These are phyloP conservation scores for Ogataea corticis DNA, from an alignment of 805 yeast species.

Conservation along the genomic window DNA sequence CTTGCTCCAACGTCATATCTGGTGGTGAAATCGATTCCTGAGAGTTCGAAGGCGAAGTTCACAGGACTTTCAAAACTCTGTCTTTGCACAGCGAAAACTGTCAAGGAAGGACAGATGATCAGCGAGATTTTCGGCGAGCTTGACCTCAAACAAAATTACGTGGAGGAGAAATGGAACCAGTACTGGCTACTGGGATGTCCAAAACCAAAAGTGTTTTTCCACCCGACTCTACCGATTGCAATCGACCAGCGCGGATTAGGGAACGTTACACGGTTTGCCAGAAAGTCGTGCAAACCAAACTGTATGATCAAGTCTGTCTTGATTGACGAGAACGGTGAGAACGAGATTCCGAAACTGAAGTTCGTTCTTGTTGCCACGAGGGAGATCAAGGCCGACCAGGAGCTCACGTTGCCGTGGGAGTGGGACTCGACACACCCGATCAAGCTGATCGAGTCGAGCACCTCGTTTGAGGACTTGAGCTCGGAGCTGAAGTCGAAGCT, in stretches of 20 bases:
- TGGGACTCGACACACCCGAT: conserved; percentile 87
- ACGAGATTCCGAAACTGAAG: conserved; percentile 31
- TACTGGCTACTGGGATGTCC: conserved; percentile 74
- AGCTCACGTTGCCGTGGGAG: conserved; percentile 80
- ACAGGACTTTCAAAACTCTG: conserved; percentile 73
- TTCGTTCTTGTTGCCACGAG: conserved; percentile 59
- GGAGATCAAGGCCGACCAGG: conserved; percentile 64
- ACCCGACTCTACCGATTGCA: conserved; percentile 59
- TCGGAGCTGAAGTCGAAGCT: conserved; percentile 55
- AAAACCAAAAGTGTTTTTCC: conserved; percentile 57
- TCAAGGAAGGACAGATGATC: conserved; percentile 51
- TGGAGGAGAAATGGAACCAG: conserved; percentile 68
- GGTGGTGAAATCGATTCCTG: conserved; percentile 57
- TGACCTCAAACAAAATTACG: conserved; percentile 63
- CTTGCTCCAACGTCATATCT: conserved; percentile 14
- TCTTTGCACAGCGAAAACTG: conserved; percentile 43
- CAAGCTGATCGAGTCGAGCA: conserved; percentile 43
- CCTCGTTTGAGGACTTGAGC: conserved; percentile 54
- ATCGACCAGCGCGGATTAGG: conserved; percentile 83
- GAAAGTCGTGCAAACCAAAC: conserved; percentile 78
- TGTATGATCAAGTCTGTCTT: conserved; percentile 57
- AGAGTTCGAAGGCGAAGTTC: conserved; percentile 56
- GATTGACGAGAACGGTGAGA: conserved; percentile 33
- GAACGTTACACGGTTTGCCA: conserved; percentile 67
- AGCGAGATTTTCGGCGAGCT: conserved; percentile 74